Conservation (phyloP, 371 early-diverging fungal species). For the Rhizopus arrhizus region DNA sequence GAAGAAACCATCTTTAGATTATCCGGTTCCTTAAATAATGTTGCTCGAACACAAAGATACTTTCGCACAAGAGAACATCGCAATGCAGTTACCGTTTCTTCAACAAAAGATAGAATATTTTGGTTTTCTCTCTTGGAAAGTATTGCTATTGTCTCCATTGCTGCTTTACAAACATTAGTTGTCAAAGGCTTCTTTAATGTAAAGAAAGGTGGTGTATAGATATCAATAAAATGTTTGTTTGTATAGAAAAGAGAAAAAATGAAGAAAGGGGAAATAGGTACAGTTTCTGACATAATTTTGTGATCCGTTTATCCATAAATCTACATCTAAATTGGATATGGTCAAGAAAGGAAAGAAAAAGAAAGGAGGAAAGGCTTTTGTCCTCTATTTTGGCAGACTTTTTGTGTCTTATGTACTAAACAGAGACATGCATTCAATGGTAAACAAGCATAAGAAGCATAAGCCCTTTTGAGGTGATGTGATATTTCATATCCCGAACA, state of each 20-base stretch:
- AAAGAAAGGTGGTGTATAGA: conserved; percentile 62
- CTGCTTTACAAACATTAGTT: conserved; percentile 83
- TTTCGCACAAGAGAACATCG: conserved; percentile 86
- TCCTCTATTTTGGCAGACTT: no score
- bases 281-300: neutral
- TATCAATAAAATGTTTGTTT: neutral
- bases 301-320: no score
- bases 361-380: no score
- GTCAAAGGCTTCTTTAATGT: conserved; percentile 74
- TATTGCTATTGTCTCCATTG: conserved; percentile 74
- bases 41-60: conserved; percentile 78
- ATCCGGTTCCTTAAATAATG: conserved; percentile 56
- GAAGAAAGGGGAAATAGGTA: neutral
- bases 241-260: neutral
- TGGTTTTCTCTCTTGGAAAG: conserved; percentile 84
- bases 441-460: no score
- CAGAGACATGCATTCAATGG: no score
- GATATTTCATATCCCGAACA: no score
- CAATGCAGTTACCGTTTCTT: conserved; percentile 81
- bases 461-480: no score
- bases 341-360: no score
- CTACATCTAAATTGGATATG: no score
- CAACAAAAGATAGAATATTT: conserved; percentile 80
- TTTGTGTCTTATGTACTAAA: no score
- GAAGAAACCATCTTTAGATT: conserved; percentile 65